Evolutionary conservation across 257 asterid species (phyloP).

Genomic region (Penstemon barbatus): DNA sequence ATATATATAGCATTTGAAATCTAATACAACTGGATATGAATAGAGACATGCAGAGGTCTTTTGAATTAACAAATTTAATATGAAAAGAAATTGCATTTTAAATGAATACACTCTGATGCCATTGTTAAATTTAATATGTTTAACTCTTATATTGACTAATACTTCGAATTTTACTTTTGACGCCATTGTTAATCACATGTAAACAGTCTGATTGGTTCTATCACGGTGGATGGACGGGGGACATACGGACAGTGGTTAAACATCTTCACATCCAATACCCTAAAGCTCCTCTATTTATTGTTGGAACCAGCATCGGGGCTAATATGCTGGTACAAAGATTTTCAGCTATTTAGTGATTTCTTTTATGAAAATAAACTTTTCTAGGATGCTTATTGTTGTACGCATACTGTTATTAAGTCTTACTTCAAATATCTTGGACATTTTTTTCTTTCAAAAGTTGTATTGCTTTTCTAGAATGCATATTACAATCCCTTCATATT

Average conservation of each 20-base stretch:
- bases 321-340: constrained; percentile 67
- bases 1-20: neutral
- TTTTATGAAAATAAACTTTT: neutral
- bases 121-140: neutral
- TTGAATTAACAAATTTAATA: no score
- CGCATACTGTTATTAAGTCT: no score
- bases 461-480: no score
- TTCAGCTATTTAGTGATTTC: neutral
- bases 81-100: neutral
- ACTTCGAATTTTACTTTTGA: no score
- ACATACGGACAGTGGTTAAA: constrained; percentile 66
- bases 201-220: constrained; percentile 86
- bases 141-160: neutral
- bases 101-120: constrained; percentile 1
- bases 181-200: constrained; percentile 25
- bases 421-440: no score
- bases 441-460: no score
- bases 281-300: constrained; percentile 72
- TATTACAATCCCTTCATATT: no score
- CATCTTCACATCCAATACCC: constrained; percentile 65
- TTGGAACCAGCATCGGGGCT: constrained; percentile 96
- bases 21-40: constrained; percentile 7
- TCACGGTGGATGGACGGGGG: constrained; percentile 93
- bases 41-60: neutral
- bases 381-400: neutral